Evolutionary conservation across 2,329 filamentous ascomycete species (phyloP).

Genomic region (Alternaria sp.): DNA sequence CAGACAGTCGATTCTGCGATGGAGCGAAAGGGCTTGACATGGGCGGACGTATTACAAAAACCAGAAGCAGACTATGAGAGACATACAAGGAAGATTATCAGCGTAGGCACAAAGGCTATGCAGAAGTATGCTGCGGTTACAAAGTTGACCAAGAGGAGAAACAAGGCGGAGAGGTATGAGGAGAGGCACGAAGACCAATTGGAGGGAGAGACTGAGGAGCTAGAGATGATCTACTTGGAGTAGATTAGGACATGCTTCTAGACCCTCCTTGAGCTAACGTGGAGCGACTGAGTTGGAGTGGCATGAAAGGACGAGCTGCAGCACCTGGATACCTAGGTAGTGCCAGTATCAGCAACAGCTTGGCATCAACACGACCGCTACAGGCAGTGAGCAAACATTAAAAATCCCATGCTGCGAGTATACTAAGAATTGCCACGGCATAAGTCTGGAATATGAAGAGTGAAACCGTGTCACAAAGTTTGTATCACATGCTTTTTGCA

Average conservation of each 20-base stretch:
- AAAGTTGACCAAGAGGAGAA: constrained; percentile 10
- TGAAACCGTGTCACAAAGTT: neutral
- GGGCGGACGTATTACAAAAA: constrained; percentile 3
- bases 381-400: neutral
- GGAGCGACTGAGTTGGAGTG: neutral
- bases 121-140: neutral
- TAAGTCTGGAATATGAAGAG: neutral
- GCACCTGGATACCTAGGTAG: too few species aligned
- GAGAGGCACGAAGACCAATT: constrained; percentile 6
- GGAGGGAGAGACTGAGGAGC: neutral
- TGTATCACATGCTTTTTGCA: neutral
- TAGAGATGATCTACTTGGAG: neutral
- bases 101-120: constrained; percentile 7
- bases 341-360: neutral
- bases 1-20: constrained; percentile 6
- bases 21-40: constrained; percentile 5
- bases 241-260: neutral
- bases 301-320: neutral
- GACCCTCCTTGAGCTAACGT: neutral
- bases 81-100: constrained; percentile 8
- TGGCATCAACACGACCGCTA: neutral
- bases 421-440: neutral
- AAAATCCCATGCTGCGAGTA: neutral
- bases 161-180: constrained; percentile 14
- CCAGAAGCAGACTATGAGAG: neutral